Evolutionary conservation across 352 stramenopile species (phyloP).

Genomic region (Pythium vanterpoolii): DNA sequence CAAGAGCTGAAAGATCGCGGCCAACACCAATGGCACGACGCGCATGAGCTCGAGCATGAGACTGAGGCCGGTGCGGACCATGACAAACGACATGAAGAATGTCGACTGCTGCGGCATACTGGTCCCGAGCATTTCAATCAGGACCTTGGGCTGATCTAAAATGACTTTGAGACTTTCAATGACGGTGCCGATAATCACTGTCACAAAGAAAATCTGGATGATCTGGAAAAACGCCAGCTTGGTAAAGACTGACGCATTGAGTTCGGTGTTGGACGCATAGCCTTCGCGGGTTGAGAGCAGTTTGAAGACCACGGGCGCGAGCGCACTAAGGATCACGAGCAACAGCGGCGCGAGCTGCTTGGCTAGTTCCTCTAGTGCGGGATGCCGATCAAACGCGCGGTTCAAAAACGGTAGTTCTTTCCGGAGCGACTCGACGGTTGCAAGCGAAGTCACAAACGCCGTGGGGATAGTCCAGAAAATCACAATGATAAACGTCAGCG

Average conservation of each 20-base stretch:
- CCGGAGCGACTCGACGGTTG: conserved; percentile 65
- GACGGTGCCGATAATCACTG: conserved; percentile 70
- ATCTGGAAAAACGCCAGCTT: conserved; percentile 83
- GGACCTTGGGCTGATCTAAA: conserved; percentile 58
- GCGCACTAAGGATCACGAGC: conserved; percentile 50
- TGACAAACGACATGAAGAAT: conserved; percentile 83
- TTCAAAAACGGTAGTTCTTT: conserved; percentile 61
- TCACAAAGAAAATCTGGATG: conserved; percentile 83
- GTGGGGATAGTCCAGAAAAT: conserved; percentile 85
- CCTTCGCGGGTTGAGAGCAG: conserved; percentile 65
- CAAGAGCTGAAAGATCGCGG: conserved; percentile 44
- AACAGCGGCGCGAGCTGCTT: conserved; percentile 72
- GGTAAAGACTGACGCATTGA: conserved; percentile 60
- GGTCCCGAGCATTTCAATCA: conserved; percentile 67
- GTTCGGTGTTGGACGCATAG: conserved; percentile 62
- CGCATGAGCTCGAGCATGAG: conserved; percentile 63
- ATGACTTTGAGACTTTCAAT: conserved; percentile 73
- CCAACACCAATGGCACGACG: conserved; percentile 47
- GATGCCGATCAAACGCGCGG: conserved; percentile 58
- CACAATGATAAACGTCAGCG: conserved; percentile 61
- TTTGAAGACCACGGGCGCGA: conserved; percentile 63
- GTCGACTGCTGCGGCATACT: conserved; percentile 82
- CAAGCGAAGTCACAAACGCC: conserved; percentile 67
- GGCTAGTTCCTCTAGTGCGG: conserved; percentile 52
- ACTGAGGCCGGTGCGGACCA: conserved; percentile 60